phyloP scores from a whole-genome alignment of 2,329 filamentous ascomycete genomes.

The Trichoderma brevicompactum region DNA sequence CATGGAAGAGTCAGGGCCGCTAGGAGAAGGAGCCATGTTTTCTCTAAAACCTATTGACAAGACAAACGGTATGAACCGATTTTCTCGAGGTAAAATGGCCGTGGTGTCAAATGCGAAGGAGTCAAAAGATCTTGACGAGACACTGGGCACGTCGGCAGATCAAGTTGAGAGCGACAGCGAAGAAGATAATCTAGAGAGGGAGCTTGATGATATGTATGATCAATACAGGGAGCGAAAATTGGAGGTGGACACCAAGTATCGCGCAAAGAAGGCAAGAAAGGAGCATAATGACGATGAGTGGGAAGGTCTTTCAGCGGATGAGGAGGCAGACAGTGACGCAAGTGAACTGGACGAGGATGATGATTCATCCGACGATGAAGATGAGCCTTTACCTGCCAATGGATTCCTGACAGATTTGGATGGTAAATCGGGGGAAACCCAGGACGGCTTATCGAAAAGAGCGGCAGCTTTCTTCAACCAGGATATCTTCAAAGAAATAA shows the following conservation, averaged over 20 bases:
- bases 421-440: conserved; percentile 48
- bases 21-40: conserved; percentile 84
- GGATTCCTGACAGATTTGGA: conserved; percentile 47
- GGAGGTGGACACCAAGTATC: conserved; percentile 81
- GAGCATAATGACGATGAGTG: conserved; percentile 86
- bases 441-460: conserved; percentile 71
- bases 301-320: conserved; percentile 80
- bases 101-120: conserved; percentile 61
- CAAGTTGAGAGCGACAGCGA: conserved; percentile 73
- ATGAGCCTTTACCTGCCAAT: conserved; percentile 34
- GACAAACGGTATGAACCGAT: conserved; percentile 66
- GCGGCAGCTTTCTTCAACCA: conserved; percentile 92
- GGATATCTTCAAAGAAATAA: conserved; percentile 87
- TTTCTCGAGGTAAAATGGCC: conserved; percentile 75
- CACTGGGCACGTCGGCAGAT: conserved; percentile 57
- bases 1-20: conserved; percentile 79
- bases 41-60: conserved; percentile 81
- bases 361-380: conserved; percentile 44
- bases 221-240: conserved; percentile 81
- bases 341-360: conserved; percentile 64
- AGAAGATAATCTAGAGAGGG: conserved; percentile 78
- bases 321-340: conserved; percentile 56
- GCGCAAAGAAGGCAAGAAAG: conserved; percentile 85
- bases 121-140: conserved; percentile 62
- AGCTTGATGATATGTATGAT: conserved; percentile 87